Conservation (phyloP, 2,329 filamentous ascomycete species). For the Aschersonia sp. region DNA sequence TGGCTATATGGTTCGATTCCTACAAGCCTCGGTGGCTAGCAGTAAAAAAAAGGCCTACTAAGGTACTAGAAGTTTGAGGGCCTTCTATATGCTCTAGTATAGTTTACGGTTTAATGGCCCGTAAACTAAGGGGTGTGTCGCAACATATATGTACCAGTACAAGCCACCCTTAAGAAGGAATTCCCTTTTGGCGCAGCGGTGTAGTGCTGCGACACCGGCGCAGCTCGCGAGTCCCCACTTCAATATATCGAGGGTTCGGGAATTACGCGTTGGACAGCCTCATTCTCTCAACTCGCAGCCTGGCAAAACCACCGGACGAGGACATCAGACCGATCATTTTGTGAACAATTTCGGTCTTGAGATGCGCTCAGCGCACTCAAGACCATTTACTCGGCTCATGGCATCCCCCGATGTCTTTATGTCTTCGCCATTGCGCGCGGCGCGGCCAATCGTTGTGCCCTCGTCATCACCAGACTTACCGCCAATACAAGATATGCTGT, state of each 20-base stretch:
- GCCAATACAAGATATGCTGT: constrained; percentile 32
- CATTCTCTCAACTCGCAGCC: not conserved
- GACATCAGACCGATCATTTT: constrained; percentile 9
- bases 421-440: constrained; percentile 15
- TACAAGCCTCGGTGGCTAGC: no score
- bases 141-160: no score
- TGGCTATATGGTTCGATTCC: no score
- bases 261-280: not conserved
- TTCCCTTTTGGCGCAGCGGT: no score
- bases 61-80: no score
- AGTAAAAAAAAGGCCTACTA: no score
- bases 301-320: no score
- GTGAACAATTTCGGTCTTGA: constrained; percentile 14
- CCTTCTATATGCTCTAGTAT: no score
- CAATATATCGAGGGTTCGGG: not conserved
- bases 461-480: constrained; percentile 44
- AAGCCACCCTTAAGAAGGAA: no score
- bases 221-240: not conserved
- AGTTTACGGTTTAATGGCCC: no score
- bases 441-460: constrained; percentile 15
- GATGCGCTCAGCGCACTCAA: constrained; percentile 34
- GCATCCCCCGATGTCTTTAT: constrained; percentile 17
- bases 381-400: constrained; percentile 14
- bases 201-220: no score
- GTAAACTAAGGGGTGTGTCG: no score